These are phyloP conservation scores for Luvunga scandens DNA, from an alignment of 345 rosid genomes.

Conservation along the genomic window DNA sequence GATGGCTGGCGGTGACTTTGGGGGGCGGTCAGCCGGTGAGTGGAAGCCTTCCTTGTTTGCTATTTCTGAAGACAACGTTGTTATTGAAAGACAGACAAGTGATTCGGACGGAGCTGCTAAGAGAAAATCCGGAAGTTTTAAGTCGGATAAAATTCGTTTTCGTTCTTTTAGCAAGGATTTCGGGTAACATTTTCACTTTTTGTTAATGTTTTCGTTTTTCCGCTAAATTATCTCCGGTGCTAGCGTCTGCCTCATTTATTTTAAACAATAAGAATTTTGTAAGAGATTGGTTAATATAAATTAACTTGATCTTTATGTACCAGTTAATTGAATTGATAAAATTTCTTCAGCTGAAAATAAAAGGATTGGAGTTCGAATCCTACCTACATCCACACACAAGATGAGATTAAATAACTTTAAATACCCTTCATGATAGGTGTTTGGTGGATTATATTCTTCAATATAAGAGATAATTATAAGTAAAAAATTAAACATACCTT, in stretches of 20 bases:
- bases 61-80: slow-evolving; percentile 57
- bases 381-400: no score
- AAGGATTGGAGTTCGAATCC: no score
- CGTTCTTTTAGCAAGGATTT: slow-evolving; percentile 32
- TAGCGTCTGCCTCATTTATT: background rate
- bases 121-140: slow-evolving; percentile 28
- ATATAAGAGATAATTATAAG: no score
- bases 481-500: no score
- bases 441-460: no score
- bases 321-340: no score
- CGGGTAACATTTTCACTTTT: slow-evolving; percentile 25
- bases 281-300: no score
- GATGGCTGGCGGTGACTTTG: slow-evolving; percentile 13
- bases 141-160: slow-evolving; percentile 24
- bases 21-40: slow-evolving; percentile 19
- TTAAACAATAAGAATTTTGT: no score
- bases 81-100: slow-evolving; percentile 18
- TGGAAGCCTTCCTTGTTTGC: slow-evolving; percentile 65
- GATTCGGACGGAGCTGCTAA: slow-evolving; percentile 18
- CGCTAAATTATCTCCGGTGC: background rate
- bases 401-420: no score
- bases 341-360: no score
- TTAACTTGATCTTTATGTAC: no score
- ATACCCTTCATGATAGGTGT: no score
- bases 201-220: background rate